Base-by-base conservation (phyloP, 164 flowering plant species). In the Kalanchoe fedtschenkoi region DNA sequence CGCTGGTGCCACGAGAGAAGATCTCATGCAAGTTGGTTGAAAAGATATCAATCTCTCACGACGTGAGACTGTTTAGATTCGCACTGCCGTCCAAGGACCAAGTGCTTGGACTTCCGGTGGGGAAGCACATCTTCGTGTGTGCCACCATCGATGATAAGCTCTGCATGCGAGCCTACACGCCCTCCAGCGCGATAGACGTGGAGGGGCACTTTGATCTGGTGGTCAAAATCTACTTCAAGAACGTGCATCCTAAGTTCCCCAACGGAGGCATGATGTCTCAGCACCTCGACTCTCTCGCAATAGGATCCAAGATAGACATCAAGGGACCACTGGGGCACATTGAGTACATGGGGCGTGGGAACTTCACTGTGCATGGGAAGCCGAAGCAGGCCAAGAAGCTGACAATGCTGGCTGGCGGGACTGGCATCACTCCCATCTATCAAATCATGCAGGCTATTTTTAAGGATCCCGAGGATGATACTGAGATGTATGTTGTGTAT, bases 271-370 rank as follows among this genome's bases (percentile, higher is more conserved):
- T 78, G 7, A 81, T 95, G 97, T 83, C 97, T 1, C 97, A 90
- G 63, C 56, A 85, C 67, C 66, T 95, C 6, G 97, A 90, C 34
- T 78, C 86, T 0, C 75, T 95, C 8, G 59, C 81, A 1, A 0
- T 90, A 0, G 96, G 88, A 0, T 68, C 89, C 1, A 30, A 38
- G 0, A 2, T 90, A 0, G 93, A 87, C 28, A 75, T 90, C 17
- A 95, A 95, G 70, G 99, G 99, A 24, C 97, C 99, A 0, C 41
- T 85, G 14, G 99, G 99, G 0, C 96, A 95, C 73, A 83, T 95
- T 4, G 96, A 95, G 65, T 90, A 95, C 72, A 72, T 62, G 0
- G 93, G 95, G 3, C 73, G 72, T 0, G 97, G 99, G 0, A 74
- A 77, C 64, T 90, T 95, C 68, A 24, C 51, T 1, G 93, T 87